phyloP scores from a whole-genome alignment of 345 rosid species.

The Microcos paniculata region DNA sequence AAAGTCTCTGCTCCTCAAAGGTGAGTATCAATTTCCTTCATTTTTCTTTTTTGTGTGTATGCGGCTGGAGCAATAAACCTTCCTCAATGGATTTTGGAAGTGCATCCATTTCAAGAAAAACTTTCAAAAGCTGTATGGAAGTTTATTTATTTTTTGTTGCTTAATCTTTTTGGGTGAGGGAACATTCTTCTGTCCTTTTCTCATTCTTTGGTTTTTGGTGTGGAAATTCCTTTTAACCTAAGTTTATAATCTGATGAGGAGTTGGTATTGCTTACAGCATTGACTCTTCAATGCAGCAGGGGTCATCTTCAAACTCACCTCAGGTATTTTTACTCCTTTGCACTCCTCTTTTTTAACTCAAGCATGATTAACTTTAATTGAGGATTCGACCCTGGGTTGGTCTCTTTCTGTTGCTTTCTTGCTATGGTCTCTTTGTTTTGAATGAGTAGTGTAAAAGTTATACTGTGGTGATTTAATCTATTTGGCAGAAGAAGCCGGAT shows the following conservation, averaged over 20 bases:
- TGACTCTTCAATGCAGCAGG: slow-evolving; percentile 45
- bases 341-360: background rate
- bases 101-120: background rate
- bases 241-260: slow-evolving; percentile 7
- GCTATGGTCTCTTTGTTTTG: background rate
- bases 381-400: background rate
- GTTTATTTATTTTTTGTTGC: background rate
- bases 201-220: background rate
- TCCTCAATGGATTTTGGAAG: background rate
- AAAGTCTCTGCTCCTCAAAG: slow-evolving; percentile 55
- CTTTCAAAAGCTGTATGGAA: background rate
- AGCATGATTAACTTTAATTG: background rate
- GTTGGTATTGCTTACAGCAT: slow-evolving; percentile 38
- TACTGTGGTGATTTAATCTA: slow-evolving; percentile 15
- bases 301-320: slow-evolving; percentile 53
- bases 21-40: slow-evolving; percentile 21
- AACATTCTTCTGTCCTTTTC: background rate
- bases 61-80: background rate
- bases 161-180: background rate
- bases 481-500: slow-evolving; percentile 52
- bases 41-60: background rate
- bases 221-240: background rate
- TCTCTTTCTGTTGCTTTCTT: background rate
- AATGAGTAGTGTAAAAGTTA: background rate
- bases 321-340: slow-evolving; percentile 43